phyloP scores from a whole-genome alignment of 2,329 filamentous ascomycete species.

The Scorias spongiosa region DNA sequence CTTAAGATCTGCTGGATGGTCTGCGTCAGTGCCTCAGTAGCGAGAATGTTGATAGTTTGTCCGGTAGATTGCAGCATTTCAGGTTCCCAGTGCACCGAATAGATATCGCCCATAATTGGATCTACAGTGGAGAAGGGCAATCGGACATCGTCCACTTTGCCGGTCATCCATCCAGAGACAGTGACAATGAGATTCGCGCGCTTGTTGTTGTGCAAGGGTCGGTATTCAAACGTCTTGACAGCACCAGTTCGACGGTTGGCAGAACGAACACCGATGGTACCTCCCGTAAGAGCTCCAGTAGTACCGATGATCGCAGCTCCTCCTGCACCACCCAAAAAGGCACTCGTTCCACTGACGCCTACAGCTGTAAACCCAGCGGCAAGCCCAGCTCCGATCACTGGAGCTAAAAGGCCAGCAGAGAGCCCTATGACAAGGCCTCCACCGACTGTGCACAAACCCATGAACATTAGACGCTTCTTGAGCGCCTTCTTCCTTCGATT shows the following conservation, averaged over 20 bases:
- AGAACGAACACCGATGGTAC: constrained; percentile 71
- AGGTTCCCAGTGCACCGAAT: constrained; percentile 93
- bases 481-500: constrained; percentile 63
- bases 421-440: constrained; percentile 90
- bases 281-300: constrained; percentile 69
- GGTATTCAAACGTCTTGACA: constrained; percentile 93
- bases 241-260: constrained; percentile 78
- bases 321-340: constrained; percentile 80
- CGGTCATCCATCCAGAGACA: constrained; percentile 95
- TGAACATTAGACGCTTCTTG: constrained; percentile 77
- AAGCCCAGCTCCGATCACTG: constrained; percentile 83
- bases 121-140: constrained; percentile 93
- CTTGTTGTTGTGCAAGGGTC: constrained; percentile 95
- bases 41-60: constrained; percentile 95
- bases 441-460: constrained; percentile 92
- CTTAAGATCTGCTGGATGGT: constrained; percentile 90
- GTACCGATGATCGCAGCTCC: constrained; percentile 92
- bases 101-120: constrained; percentile 94
- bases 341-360: constrained; percentile 73
- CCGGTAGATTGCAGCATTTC: constrained; percentile 97
- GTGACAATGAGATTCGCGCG: constrained; percentile 90
- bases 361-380: constrained; percentile 93
- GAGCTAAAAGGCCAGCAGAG: constrained; percentile 79
- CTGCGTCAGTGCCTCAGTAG: constrained; percentile 93
- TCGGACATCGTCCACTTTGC: constrained; percentile 91